A percentile compares a stretch with the other conserved stretches of the same genome.
Evolutionary conservation across 805 yeast genomes (phyloP).

Genomic region (Cyberlindnera xishuangbannaensis): DNA sequence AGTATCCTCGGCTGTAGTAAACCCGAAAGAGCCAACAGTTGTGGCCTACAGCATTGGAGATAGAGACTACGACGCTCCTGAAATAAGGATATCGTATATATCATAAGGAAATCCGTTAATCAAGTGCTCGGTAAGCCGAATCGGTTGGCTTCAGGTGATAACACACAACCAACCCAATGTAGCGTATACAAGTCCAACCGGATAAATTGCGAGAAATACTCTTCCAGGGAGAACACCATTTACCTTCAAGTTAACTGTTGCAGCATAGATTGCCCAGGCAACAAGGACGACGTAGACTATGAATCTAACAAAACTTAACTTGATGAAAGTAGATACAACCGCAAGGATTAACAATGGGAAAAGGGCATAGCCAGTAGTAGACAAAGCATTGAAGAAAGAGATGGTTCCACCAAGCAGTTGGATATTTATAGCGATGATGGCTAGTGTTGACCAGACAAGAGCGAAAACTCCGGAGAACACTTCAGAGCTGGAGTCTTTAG

Average conservation of each 20-base stretch:
- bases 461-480: conserved; percentile 63
- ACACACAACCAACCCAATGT: conserved; percentile 63
- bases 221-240: conserved; percentile 63
- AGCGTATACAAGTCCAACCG: conserved; percentile 57
- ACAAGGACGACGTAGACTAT: conserved; percentile 40
- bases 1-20: conserved; percentile 12
- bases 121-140: too few species aligned
- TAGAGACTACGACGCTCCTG: conserved; percentile 10
- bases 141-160: conserved; percentile 38
- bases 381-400: conserved; percentile 61
- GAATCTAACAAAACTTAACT: conserved; percentile 44
- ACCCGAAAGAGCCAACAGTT: conserved; percentile 16
- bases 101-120: too few species aligned
- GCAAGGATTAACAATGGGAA: conserved; percentile 60
- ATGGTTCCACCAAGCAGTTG: conserved; percentile 57
- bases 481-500: conserved; percentile 34
- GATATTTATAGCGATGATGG: conserved; percentile 57
- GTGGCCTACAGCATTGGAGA: conserved; percentile 18
- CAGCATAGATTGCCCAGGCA: conserved; percentile 61
- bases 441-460: conserved; percentile 56
- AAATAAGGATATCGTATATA: conserved; percentile 1
- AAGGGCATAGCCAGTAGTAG: conserved; percentile 64
- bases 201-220: conserved; percentile 57
- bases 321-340: conserved; percentile 40
- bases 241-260: conserved; percentile 50